Evolutionary conservation across 805 yeast genomes (phyloP), one percentile per base, ranked within the genome.

Genomic region (Lipomyces japonicus): DNA sequence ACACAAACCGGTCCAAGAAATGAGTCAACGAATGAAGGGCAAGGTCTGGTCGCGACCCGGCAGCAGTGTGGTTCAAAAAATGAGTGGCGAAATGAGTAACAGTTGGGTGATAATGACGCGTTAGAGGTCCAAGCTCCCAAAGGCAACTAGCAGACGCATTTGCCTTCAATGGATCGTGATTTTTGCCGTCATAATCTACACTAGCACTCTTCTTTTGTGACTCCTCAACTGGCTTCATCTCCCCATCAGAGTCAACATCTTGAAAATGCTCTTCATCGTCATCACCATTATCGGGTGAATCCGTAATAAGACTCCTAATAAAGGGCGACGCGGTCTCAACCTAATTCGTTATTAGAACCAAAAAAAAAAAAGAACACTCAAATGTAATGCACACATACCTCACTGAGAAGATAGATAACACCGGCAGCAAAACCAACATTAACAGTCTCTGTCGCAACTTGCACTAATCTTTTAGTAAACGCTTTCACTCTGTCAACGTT

Each of bases 1-100:
- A 93, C 35, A 93, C 96, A 70, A 95, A 93, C 68, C 95, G 80
- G 69, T 93, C 96, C 70, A 93, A 76, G 79, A 93, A 93, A 68
- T 89, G 97, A 19, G 86, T 75, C 57, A 93, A 73, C 0, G 96
- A 82, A 69, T 81, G 91, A 53, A 93, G 76, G 4, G 95, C 95
- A 46, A 93, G 71, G 68, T 93, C 97, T 3, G 98, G 98, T 63
- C 89, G 86, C 6, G 76, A 74, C 28, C 77, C 68, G 1, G 55
- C 41, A 41, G 66, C 63, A 26, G 64, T 61, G 18, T 70, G 77
- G 9, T 74, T 77, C 9, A 84, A 61, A 34, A 84, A 72, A 6
- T 82, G 77, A 39, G 75, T 72, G 0, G 96, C 95, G 64, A 89
- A 93, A 7, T 85, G 73, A 42, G 85, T 75, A 35, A 91, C 85